Base-by-base conservation (phyloP, 371 early-diverging fungal genomes). In the Quaeritorhiza haematococci region DNA sequence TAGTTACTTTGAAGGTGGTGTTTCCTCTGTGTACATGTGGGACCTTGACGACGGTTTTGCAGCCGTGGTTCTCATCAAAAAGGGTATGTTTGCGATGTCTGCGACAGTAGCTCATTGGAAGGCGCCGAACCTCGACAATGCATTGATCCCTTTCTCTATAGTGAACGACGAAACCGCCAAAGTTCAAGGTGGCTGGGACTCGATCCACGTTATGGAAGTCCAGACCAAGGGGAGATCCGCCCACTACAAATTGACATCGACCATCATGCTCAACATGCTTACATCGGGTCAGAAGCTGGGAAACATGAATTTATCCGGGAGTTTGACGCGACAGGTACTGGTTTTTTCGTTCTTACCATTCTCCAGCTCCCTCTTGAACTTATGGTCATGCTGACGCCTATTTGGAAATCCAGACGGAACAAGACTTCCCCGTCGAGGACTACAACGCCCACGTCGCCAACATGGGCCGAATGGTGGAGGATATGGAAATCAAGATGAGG, bases 121-220 rank as follows among this genome's bases (percentile, higher is more conserved):
- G 33, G 13, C 19, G 27, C 17, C 21, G 24, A n/a, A 23, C 23
- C 24, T 33, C 23, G 33, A 15, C 53, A 17, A 8, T n/a, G 32
- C 28, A n/a, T 49, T n/a, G 3, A 19, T 41, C n/a, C 26, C 33
- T 13, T 24, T 48, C 23, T 33, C 30, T 42, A 8, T 54, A 87
- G 89, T 88, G 47, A 52, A 80, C 51, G 87, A 86, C 56, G 79
- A 80, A 19, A 72, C 62, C 21, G 74, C 74, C 38, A 80, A 82
- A 30, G 82, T 88, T 72, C 90, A 88, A 55, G 96, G 96, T 24
- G 84, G 92, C n/a, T 97, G 98, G 98, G 98, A 97, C 64, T 94
- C 96, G n/a, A 94, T 96, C 66, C 98, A 97, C 63, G 94, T 96
- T 1, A 79, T 97, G 57, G 93, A 94, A 66, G 94, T 91, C 1